Evolutionary conservation across 129 eudicot genomes (phyloP), one percentile per base, ranked within the genome.

Genomic region (Centella asiatica): DNA sequence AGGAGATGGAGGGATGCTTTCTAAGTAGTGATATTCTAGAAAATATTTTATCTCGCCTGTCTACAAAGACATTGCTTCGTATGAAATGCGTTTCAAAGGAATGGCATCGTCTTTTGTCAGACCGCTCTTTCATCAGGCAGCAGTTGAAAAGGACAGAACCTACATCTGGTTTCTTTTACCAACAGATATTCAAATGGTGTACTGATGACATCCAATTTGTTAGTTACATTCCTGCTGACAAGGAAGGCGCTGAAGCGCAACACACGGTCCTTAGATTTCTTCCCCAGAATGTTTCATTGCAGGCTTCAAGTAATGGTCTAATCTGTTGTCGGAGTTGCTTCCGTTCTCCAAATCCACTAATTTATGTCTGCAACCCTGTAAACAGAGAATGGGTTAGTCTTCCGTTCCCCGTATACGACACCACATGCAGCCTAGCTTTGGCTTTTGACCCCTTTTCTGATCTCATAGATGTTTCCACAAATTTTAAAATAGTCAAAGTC

Each of bases 331-430:
- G 89, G 17, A 78, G 75, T 64, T 53, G 82, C 69, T 60, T 75
- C 15, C 77, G 84, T 56, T 68, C 65, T 55, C 13, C 33, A 25
- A 20, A 63, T 1, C 77, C 85, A 6, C 44, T 12, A 33, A 25
- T 74, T 0, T 82, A 82, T 37, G 72, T 82, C 44, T 82, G 88
- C 75, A 82, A 82, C 71, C 88, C 88, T 0, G 28, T 69, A 42
- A 82, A 72, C 76, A 78, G 66, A 55, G 74, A 78, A 44, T 83
- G 76, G 74, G 56, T 47, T 26, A 51, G 51, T 27, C 44, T 83
- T 26, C 55, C 53, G 10, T 76, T 72, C 74, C 74, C 76, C 20
- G 45, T 42, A 46, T 50, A 54, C 25, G 25, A 51, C 6, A 33
- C 26, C 18, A 19, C 23, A 28, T n/a, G 50, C 44, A 68, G 59